A percentile compares a stretch with the other conserved stretches of the same genome.
Evolutionary conservation across 768 basidiomycete species (phyloP).

Genomic region (Suillus fuscotomentosus): DNA sequence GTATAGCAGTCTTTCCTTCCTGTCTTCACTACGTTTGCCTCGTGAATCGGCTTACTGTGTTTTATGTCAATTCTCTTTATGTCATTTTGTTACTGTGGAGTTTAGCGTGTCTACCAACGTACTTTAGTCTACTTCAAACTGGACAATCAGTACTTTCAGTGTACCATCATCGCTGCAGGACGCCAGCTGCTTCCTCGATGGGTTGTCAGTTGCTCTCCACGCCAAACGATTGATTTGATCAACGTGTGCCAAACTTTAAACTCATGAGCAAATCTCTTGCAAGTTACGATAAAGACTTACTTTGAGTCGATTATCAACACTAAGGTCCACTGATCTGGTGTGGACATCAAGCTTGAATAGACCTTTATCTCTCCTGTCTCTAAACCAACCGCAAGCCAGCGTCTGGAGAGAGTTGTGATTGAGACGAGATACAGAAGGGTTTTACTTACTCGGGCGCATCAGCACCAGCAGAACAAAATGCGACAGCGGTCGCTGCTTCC

Average conservation of each 20-base stretch:
- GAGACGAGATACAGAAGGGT: slow-evolving; percentile 2
- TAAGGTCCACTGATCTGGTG: slow-evolving; percentile 44
- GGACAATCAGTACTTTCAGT: slow-evolving; percentile 72
- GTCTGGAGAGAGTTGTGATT: slow-evolving; percentile 28
- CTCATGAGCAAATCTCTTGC: slow-evolving; percentile 1
- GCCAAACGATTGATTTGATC: slow-evolving; percentile 76
- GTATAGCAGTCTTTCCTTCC: slow-evolving; percentile 54
- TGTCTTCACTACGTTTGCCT: slow-evolving; percentile 9
- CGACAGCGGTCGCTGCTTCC: slow-evolving; percentile 83
- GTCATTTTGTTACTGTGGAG: background rate
- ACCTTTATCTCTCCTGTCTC: slow-evolving; percentile 79
- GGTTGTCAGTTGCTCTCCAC: slow-evolving; percentile 60
- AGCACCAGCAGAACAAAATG: slow-evolving; percentile 45
- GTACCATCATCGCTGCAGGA: slow-evolving; percentile 94
- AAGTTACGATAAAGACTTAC: slow-evolving; percentile 37
- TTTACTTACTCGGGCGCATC: slow-evolving; percentile 40
- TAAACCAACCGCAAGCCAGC: slow-evolving; percentile 76
- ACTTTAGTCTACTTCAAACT: slow-evolving; percentile 47
- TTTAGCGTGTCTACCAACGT: slow-evolving; percentile 15
- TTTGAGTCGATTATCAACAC: slow-evolving; percentile 44
- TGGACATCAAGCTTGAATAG: slow-evolving; percentile 40
- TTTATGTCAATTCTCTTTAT: slow-evolving; percentile 6
- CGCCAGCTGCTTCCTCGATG: slow-evolving; percentile 55
- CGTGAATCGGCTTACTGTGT: slow-evolving; percentile 16
- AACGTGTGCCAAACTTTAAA: slow-evolving; percentile 65